Evolutionary conservation across 2,329 filamentous ascomycete species (phyloP).

Genomic region (Neofusicoccum sp.): DNA sequence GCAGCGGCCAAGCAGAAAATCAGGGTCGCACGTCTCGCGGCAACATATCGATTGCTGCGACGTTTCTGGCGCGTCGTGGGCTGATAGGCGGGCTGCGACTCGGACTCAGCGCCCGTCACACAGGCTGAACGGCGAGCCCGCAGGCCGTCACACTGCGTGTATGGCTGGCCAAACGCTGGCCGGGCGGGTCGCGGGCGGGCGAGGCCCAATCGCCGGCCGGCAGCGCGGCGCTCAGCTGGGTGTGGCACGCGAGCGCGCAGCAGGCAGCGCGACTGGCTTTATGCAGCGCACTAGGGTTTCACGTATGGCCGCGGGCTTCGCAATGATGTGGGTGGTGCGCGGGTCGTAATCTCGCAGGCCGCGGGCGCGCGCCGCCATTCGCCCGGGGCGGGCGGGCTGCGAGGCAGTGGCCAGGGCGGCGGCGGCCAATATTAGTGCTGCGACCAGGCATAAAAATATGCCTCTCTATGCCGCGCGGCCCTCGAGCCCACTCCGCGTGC

Average conservation of each 20-base stretch:
- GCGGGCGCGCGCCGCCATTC: slow-evolving; percentile 17
- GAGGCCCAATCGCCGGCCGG: slow-evolving; percentile 18
- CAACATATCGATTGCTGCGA: slow-evolving; percentile 23
- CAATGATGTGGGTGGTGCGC: slow-evolving; percentile 18
- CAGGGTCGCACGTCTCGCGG: slow-evolving; percentile 20
- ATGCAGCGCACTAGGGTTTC: slow-evolving; percentile 25
- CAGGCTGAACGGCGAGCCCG: slow-evolving; percentile 3
- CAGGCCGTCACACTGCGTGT: slow-evolving; percentile 16
- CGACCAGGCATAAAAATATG: slow-evolving; percentile 36
- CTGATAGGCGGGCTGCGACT: slow-evolving; percentile 19
- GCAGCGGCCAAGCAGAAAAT: slow-evolving; percentile 15
- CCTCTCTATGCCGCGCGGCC: slow-evolving; percentile 37
- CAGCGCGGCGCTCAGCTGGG: slow-evolving; percentile 3
- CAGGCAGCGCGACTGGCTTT: slow-evolving; percentile 17
- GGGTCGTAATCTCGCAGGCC: slow-evolving; percentile 23
- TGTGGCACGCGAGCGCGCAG: slow-evolving; percentile 16
- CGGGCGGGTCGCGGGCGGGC: slow-evolving; percentile 10
- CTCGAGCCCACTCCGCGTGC: slow-evolving; percentile 26
- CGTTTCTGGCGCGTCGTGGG: neutral
- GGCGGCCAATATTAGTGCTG: slow-evolving; percentile 33
- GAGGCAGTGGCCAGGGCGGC: slow-evolving; percentile 11
- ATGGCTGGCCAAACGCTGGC: neutral
- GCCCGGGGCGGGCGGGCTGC: slow-evolving; percentile 17
- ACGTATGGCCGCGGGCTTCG: slow-evolving; percentile 20
- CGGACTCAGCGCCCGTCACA: slow-evolving; percentile 15